Evolutionary conservation across 768 basidiomycete species (phyloP).

Genomic region (Boletus rex-veris): DNA sequence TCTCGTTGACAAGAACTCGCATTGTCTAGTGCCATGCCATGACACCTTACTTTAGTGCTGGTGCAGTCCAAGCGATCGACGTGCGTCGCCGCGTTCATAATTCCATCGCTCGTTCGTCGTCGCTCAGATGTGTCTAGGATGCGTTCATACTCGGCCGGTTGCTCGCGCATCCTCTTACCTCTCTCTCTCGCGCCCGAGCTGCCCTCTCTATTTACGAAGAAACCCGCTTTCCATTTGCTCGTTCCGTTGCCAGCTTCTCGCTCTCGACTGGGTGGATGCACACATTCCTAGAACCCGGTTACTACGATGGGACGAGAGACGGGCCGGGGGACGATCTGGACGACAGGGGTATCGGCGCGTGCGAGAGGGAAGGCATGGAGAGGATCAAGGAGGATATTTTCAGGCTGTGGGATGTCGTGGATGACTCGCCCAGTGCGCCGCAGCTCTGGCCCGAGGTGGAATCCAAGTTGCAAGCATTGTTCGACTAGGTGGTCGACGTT

Average conservation of each 20-base stretch:
- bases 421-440: conserved; percentile 3
- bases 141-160: conserved; percentile 24
- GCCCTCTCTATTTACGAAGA: conserved; percentile 12
- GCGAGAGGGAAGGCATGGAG: conserved; percentile 19
- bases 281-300: conserved; percentile 15
- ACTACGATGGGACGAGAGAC: conserved; percentile 21
- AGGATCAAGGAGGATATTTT: conserved; percentile 8
- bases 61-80: conserved; percentile 28
- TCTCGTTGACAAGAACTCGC: background rate
- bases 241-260: conserved; percentile 14
- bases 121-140: conserved; percentile 2
- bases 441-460: conserved; percentile 18
- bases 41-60: conserved; percentile 22
- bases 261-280: conserved; percentile 17
- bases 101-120: background rate
- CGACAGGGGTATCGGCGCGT: conserved; percentile 1
- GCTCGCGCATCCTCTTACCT: conserved; percentile 18
- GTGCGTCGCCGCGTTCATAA: background rate
- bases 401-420: conserved; percentile 16
- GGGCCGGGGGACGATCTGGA: conserved; percentile 1
- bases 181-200: background rate
- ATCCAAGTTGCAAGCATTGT: conserved; percentile 1
- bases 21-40: conserved; percentile 25
- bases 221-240: conserved; percentile 14
- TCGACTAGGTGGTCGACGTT: background rate